Percentiles rank a stretch among this genome's conserved stretches.
These are phyloP conservation scores for Coemansia sp. DNA, from an alignment of 192 early-diverging fungal genomes.

Conservation along the genomic window DNA sequence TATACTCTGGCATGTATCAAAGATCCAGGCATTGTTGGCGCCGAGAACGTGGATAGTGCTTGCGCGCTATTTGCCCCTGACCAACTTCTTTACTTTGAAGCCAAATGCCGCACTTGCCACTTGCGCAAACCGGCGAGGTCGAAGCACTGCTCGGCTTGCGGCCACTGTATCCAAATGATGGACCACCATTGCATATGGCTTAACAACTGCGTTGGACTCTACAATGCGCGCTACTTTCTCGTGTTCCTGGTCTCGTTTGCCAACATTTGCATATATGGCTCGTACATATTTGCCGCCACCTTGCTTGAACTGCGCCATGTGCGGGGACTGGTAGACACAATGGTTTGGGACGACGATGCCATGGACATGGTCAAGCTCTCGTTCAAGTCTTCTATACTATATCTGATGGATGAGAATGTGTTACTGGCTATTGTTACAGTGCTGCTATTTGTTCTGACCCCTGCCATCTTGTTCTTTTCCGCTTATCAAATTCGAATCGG, in stretches of 20 bases:
- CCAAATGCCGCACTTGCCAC: constrained; percentile 38
- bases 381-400: constrained; percentile 39
- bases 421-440: constrained; percentile 33
- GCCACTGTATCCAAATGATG: constrained; percentile 47
- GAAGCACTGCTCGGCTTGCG: constrained; percentile 55
- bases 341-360: constrained; percentile 22
- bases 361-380: constrained; percentile 26
- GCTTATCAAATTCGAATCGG: constrained; percentile 51
- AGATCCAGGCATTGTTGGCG: constrained; percentile 37
- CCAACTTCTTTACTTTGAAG: constrained; percentile 33
- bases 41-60: constrained; percentile 32
- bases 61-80: constrained; percentile 34
- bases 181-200: constrained; percentile 60
- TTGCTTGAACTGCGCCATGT: constrained; percentile 40
- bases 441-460: constrained; percentile 40
- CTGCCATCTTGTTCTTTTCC: constrained; percentile 38
- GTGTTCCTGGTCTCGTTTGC: constrained; percentile 42
- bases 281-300: constrained; percentile 29
- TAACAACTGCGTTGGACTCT: constrained; percentile 57
- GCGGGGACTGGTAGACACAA: constrained; percentile 24
- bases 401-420: constrained; percentile 31
- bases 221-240: constrained; percentile 54
- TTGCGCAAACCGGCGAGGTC: constrained; percentile 53
- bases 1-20: constrained; percentile 32
- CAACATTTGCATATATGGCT: constrained; percentile 42